Percentiles rank a stretch among this genome's conserved stretches.
Evolutionary conservation across 192 early-diverging fungal species (phyloP).

Genomic region (Podila horticola): DNA sequence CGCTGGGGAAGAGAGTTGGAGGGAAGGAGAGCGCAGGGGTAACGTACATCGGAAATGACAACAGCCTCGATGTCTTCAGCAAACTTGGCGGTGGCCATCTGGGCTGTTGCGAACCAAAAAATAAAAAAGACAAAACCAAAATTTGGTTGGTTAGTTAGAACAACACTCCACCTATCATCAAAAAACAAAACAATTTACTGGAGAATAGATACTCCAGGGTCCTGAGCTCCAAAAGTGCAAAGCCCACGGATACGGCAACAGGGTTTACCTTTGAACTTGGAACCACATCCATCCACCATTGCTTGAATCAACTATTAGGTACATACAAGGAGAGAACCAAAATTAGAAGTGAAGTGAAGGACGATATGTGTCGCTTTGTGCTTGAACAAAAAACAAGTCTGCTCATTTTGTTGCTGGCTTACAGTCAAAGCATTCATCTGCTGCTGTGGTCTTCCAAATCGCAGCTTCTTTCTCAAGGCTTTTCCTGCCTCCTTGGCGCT

Average conservation of each 20-base stretch:
- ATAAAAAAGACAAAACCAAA: no score
- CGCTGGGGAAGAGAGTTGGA: background rate
- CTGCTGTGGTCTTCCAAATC: slow-evolving; percentile 23
- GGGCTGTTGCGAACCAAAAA: slow-evolving; percentile 19
- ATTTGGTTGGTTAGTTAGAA: background rate
- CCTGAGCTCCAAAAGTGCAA: background rate
- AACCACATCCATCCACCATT: slow-evolving; percentile 49
- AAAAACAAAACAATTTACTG: no score
- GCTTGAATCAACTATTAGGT: slow-evolving; percentile 44
- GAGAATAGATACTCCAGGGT: no score
- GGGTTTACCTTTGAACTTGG: slow-evolving; percentile 43
- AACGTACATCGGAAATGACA: slow-evolving; percentile 33
- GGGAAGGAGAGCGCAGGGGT: background rate
- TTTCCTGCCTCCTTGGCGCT: slow-evolving; percentile 34
- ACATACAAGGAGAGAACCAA: background rate
- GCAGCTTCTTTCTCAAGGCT: slow-evolving; percentile 33
- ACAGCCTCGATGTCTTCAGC: slow-evolving; percentile 49
- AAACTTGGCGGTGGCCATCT: slow-evolving; percentile 47
- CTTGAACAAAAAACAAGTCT: no score
- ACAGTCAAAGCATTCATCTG: slow-evolving; percentile 45
- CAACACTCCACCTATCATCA: background rate
- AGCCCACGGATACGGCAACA: background rate
- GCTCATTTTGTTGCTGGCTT: background rate
- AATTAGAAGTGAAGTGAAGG: slow-evolving; percentile 2
- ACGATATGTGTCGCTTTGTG: background rate